phyloP scores from a whole-genome alignment of 306 rosid species.

The Sophora flavescens region DNA sequence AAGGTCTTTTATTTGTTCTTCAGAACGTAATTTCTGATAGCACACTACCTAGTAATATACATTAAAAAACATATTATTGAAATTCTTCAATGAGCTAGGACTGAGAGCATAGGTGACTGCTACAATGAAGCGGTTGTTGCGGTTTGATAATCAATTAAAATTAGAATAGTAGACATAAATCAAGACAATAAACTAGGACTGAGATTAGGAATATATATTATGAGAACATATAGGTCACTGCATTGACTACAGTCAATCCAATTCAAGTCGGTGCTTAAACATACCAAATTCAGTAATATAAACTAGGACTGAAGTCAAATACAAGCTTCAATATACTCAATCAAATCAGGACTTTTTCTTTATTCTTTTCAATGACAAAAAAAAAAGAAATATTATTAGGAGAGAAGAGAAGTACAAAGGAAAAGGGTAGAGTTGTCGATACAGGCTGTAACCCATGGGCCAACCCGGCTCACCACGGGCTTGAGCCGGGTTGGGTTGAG shows the following conservation, averaged over 20 bases:
- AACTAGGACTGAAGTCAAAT: constrained; percentile 15
- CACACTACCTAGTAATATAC: constrained; percentile 73
- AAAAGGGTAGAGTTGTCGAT: too few species aligned
- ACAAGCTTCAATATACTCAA: constrained; percentile 8
- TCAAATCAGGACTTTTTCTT: not conserved
- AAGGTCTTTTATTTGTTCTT: constrained; percentile 92
- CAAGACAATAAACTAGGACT: constrained; percentile 1
- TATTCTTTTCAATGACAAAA: too few species aligned
- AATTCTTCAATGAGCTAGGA: constrained; percentile 29
- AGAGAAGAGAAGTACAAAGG: too few species aligned
- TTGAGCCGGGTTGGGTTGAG: too few species aligned
- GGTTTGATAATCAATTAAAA: constrained; percentile 30
- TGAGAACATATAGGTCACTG: not conserved
- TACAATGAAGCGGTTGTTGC: constrained; percentile 18
- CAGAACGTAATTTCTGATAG: constrained; percentile 80
- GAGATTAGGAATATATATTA: constrained; percentile 25
- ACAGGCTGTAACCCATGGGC: too few species aligned
- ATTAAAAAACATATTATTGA: constrained; percentile 24
- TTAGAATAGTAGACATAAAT: constrained; percentile 23
- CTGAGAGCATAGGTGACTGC: constrained; percentile 3
- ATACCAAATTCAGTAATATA: constrained; percentile 23
- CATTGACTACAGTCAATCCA: constrained; percentile 17
- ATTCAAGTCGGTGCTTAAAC: constrained; percentile 10
- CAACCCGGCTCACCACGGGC: too few species aligned
- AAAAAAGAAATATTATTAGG: too few species aligned